Percentiles rank a stretch among this genome's conserved stretches.
Conservation (phyloP, 2,329 filamentous ascomycete genomes). For the Macrophomina tecta region DNA sequence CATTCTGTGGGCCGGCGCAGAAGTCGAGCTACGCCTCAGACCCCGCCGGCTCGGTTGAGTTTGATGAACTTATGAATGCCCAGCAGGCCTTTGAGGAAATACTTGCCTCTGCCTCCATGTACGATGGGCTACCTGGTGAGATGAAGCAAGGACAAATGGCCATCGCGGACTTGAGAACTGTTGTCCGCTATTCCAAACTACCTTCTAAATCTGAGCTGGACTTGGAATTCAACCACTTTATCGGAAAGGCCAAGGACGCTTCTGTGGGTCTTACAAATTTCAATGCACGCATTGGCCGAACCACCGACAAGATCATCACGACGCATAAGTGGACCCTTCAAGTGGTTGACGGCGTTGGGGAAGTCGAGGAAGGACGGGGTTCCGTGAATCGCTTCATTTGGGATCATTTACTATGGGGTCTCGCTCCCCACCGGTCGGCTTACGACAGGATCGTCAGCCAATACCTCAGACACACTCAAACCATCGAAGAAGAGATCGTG, state of each 20-base stretch:
- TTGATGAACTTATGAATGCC: conserved; percentile 75
- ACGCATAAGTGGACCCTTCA: conserved; percentile 73
- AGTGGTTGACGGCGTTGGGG: conserved; percentile 43
- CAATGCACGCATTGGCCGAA: conserved; percentile 75
- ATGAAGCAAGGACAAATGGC: conserved; percentile 80
- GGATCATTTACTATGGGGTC: conserved; percentile 45
- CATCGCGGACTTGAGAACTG: conserved; percentile 74
- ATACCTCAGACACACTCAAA: conserved; percentile 74
- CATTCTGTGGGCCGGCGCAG: conserved; percentile 61
- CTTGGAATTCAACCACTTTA: conserved; percentile 76
- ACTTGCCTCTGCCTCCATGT: conserved; percentile 69
- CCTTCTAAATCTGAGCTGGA: conserved; percentile 73
- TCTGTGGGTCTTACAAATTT: conserved; percentile 73
- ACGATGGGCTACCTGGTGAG: conserved; percentile 72
- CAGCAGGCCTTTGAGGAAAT: conserved; percentile 80
- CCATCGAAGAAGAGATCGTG: conserved; percentile 73
- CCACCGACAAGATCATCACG: conserved; percentile 75
- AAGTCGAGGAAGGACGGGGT: conserved; percentile 36
- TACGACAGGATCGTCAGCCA: conserved; percentile 69
- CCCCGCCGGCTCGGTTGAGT: conserved; percentile 55
- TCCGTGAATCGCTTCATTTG: conserved; percentile 46
- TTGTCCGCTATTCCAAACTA: conserved; percentile 73
- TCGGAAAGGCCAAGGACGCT: conserved; percentile 69
- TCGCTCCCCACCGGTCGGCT: conserved; percentile 36
- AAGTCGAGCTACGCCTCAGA: conserved; percentile 33